These are phyloP conservation scores for Phytopythium mirpurense DNA, from an alignment of 352 stramenopile genomes.

Conservation along the genomic window DNA sequence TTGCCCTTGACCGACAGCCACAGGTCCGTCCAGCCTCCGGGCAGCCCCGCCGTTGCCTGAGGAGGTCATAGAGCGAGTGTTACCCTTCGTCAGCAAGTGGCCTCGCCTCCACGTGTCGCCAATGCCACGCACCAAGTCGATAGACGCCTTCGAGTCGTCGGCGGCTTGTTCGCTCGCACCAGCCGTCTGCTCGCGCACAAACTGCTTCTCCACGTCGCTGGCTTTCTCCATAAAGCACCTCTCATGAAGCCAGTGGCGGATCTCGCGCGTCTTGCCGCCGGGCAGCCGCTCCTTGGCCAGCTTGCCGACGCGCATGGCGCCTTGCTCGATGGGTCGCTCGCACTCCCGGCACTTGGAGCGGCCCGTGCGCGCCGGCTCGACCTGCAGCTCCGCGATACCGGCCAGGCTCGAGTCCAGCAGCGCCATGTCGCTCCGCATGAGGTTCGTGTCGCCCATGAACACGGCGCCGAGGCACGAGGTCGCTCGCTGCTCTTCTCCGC, in stretches of 20 bases:
- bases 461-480: slow-evolving; percentile 47
- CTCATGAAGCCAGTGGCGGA: slow-evolving; percentile 56
- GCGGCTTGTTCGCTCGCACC: background rate
- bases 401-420: slow-evolving; percentile 38
- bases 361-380: slow-evolving; percentile 45
- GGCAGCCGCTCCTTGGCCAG: slow-evolving; percentile 38
- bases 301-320: slow-evolving; percentile 43
- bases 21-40: slow-evolving; percentile 55
- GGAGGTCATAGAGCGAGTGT: background rate
- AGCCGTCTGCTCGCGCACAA: slow-evolving; percentile 16
- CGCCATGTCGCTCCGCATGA: slow-evolving; percentile 54
- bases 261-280: slow-evolving; percentile 36
- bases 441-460: slow-evolving; percentile 77
- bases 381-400: slow-evolving; percentile 29
- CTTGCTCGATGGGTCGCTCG: slow-evolving; percentile 37
- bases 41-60: slow-evolving; percentile 40
- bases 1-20: slow-evolving; percentile 63
- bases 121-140: background rate
- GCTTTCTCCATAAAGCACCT: slow-evolving; percentile 37
- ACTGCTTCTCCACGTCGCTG: slow-evolving; percentile 34
- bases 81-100: background rate
- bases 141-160: background rate
- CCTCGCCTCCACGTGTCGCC: background rate
- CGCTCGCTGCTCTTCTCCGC: slow-evolving; percentile 6
- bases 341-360: slow-evolving; percentile 58